These are phyloP conservation scores for Geranium brycei DNA, from an alignment of 345 rosid species.

Conservation along the genomic window DNA sequence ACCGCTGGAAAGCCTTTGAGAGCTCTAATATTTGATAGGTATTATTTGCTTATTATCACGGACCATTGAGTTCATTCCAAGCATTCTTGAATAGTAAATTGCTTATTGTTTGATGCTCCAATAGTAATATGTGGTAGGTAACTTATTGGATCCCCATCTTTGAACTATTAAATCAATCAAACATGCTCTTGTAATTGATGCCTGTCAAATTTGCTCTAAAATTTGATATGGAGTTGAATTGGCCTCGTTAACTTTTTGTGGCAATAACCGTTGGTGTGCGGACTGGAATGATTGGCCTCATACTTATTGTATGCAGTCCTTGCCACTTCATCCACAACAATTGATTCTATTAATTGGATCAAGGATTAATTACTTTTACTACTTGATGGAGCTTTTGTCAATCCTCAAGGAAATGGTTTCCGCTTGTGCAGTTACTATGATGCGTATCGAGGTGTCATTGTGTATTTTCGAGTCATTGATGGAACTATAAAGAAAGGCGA, in stretches of 20 bases:
- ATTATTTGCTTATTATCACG: slow-evolving; percentile 7
- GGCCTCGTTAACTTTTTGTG: background rate
- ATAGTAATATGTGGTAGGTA: no score
- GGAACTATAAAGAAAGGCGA: slow-evolving; percentile 92
- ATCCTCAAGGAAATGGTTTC: background rate
- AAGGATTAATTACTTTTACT: no score
- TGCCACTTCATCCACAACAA: no score
- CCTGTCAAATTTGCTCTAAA: background rate
- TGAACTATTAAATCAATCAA: background rate
- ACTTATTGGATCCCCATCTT: background rate
- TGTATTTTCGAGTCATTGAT: slow-evolving; percentile 88
- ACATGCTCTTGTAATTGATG: background rate
- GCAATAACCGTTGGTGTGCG: no score
- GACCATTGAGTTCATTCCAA: background rate
- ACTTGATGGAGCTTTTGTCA: background rate
- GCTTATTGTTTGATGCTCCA: background rate
- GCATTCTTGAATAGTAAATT: background rate
- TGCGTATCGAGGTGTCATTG: slow-evolving; percentile 96
- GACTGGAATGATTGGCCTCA: no score
- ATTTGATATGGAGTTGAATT: background rate
- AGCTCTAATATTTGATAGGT: slow-evolving; percentile 96
- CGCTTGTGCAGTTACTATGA: slow-evolving; percentile 65
- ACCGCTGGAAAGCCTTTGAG: slow-evolving; percentile 51
- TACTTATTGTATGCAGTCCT: no score
- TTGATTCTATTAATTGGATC: background rate